A percentile compares a stretch with the other conserved stretches of the same genome.
Conservation (phyloP, 192 early-diverging fungal species). For the Mortierella alpina region DNA sequence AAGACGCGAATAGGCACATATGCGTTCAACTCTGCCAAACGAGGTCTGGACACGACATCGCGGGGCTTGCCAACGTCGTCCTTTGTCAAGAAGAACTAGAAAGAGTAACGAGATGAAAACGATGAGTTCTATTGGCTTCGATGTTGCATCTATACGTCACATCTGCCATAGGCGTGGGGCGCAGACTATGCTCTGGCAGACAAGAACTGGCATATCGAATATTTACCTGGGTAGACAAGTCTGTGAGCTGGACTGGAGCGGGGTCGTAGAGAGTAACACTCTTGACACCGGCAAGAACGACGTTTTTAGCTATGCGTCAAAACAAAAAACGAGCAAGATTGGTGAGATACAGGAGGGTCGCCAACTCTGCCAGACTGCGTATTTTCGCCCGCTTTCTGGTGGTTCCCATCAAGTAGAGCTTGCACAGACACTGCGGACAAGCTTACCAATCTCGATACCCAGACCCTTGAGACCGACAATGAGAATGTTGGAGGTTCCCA, state of each 20-base stretch:
- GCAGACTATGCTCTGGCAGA: not conserved
- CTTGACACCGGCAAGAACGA: constrained; percentile 98
- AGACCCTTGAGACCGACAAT: constrained; percentile 96
- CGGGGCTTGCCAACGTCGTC: constrained; percentile 91
- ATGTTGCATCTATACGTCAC: no score
- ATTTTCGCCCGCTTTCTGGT: no score
- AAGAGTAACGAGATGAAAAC: not conserved
- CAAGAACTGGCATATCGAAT: not conserved
- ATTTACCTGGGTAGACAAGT: constrained; percentile 89
- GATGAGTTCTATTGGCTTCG: not conserved
- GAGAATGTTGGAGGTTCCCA: constrained; percentile 95
- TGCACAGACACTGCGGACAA: not conserved
- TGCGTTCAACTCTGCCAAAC: constrained; percentile 94
- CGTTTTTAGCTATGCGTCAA: constrained; percentile 86
- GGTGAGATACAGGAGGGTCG: no score
- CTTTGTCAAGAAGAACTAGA: constrained; percentile 88
- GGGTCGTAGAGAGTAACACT: constrained; percentile 96
- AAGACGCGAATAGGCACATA: constrained; percentile 95
- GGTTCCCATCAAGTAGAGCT: no score
- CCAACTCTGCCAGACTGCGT: no score
- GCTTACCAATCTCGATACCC: constrained; percentile 95
- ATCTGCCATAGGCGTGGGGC: not conserved
- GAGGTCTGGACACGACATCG: constrained; percentile 77
- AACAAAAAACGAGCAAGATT: not conserved
- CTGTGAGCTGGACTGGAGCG: constrained; percentile 74